Evolutionary conservation across 139 green algal species (phyloP), one percentile per base, ranked within the genome.

Genomic region (Limnomonas spitsbergensis): DNA sequence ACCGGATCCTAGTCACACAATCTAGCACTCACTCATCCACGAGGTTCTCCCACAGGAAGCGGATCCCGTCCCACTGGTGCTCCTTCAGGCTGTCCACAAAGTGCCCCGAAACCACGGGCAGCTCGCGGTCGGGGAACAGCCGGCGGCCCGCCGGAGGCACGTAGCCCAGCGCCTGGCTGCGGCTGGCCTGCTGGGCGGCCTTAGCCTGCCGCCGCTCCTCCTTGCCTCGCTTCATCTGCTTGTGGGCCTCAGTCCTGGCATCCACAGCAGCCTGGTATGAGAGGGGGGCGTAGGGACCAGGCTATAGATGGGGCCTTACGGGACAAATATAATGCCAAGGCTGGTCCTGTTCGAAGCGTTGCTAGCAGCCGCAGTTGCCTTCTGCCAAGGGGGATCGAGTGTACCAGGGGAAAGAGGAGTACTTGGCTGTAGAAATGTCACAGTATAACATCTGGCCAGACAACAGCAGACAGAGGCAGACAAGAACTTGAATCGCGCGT

Each of bases 1-100:
- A n/a, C n/a, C n/a, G n/a, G n/a, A n/a, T n/a, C n/a, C n/a, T n/a
- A n/a, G 14, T 71, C 61, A 71, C 61, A 71, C n/a, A 6, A 34
- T 14, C 27, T 6, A 20, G 26, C 9, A 34, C n/a, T 34, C 61
- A 71, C 61, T 71, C 61, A 71, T 71, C 61, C n/a, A 71, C 61
- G 24, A 76, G 36, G 69, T 56, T 76, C 35, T 27, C 32, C 69
- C 69, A 76, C 9, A 40, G 34, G 69, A 76, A 76, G 4, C 69
- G 38, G 2, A 76, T 36, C 14, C 69, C 69, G 24, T 34, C 26
- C 26, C 61, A 34, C n/a, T 71, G 61, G 24, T 71, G 61, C 26
- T 32, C 27, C 61, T 71, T 71, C 27, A 71, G 61, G 6, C 24
- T 34, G 9, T 20, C 26, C 9, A 38, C 61, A 71, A 71, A 71